Evolutionary conservation across 306 rosid species (phyloP).

Genomic region (Gastrolobium villosum): DNA sequence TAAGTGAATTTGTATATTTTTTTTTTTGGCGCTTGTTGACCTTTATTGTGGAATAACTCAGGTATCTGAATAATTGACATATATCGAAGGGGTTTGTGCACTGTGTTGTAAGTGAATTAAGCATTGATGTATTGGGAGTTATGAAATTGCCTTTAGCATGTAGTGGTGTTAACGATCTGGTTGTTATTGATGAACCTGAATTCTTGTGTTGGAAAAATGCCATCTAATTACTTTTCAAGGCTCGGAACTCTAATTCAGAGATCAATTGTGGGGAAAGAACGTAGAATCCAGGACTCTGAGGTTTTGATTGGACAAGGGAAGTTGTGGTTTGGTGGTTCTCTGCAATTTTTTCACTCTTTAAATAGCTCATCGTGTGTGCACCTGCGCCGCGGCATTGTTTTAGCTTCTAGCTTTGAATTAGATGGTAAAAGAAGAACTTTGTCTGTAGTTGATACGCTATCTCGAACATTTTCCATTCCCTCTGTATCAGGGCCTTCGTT

Average conservation of each 20-base stretch:
- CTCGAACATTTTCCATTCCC: slow-evolving; percentile 74
- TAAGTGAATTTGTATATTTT: neutral
- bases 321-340: slow-evolving; percentile 63
- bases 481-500: slow-evolving; percentile 78
- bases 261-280: slow-evolving; percentile 68
- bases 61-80: slow-evolving; percentile 49
- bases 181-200: slow-evolving; percentile 49
- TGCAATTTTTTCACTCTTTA: slow-evolving; percentile 55
- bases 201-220: slow-evolving; percentile 73
- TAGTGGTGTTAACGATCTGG: slow-evolving; percentile 44
- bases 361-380: slow-evolving; percentile 56
- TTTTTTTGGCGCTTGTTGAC: neutral
- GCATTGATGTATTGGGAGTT: slow-evolving; percentile 60
- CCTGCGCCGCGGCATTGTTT: slow-evolving; percentile 54
- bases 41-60: slow-evolving; percentile 39
- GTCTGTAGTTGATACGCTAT: slow-evolving; percentile 76
- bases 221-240: slow-evolving; percentile 69
- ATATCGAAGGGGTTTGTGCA: slow-evolving; percentile 23
- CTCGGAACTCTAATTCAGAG: slow-evolving; percentile 61
- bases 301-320: slow-evolving; percentile 74
- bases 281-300: slow-evolving; percentile 57
- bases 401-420: slow-evolving; percentile 64
- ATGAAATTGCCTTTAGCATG: slow-evolving; percentile 68
- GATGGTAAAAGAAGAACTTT: slow-evolving; percentile 59
- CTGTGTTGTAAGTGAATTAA: slow-evolving; percentile 26